These are phyloP conservation scores for Bassia scoparia DNA, from an alignment of 148 eudicot genomes.

Conservation along the genomic window DNA sequence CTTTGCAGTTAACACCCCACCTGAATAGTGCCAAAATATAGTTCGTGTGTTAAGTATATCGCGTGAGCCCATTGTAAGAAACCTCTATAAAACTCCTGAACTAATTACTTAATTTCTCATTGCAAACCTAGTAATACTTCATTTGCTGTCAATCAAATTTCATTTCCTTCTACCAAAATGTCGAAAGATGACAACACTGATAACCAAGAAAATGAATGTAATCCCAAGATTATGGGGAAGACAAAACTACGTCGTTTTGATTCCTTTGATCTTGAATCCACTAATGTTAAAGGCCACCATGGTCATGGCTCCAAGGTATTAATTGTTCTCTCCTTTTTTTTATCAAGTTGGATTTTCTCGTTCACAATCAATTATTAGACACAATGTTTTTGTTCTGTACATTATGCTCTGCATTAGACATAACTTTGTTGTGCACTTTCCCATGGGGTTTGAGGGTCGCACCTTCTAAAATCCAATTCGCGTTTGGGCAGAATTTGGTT, in stretches of 20 bases:
- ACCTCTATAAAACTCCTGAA: too few species aligned
- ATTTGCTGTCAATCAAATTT: neutral
- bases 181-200: slow-evolving; percentile 3
- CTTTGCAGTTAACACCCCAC: neutral
- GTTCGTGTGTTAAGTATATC: neutral
- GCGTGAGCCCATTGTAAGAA: too few species aligned
- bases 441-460: too few species aligned
- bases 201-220: neutral
- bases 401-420: too few species aligned
- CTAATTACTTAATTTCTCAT: neutral
- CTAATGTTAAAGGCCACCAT: slow-evolving; percentile 26
- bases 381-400: too few species aligned
- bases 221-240: slow-evolving; percentile 1
- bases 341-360: too few species aligned
- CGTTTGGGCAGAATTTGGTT: too few species aligned
- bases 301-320: slow-evolving; percentile 15
- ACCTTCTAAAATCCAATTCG: too few species aligned
- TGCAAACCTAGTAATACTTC: neutral
- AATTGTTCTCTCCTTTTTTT: too few species aligned
- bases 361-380: too few species aligned
- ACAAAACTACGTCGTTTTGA: slow-evolving; percentile 26
- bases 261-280: slow-evolving; percentile 43
- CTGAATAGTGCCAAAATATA: neutral
- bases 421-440: too few species aligned
- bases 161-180: neutral